Evolutionary conservation across 2,329 filamentous ascomycete species (phyloP), one percentile per base, ranked within the genome.

Genomic region (Hypoxylon sp.): DNA sequence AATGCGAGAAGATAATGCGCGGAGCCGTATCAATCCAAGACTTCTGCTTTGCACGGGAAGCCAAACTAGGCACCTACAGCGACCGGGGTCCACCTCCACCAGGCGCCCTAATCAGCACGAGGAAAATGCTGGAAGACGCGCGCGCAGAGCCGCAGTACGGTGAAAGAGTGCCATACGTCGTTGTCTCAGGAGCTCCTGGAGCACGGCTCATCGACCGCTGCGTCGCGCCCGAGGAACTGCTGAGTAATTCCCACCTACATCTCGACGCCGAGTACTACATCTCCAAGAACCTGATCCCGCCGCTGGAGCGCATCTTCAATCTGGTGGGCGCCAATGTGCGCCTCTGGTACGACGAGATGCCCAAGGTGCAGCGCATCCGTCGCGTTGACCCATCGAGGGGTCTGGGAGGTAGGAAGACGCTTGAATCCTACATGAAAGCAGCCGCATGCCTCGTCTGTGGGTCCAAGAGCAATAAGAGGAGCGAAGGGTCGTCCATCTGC

Each of bases 221-320:
- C 76, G 92, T 99, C 0, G 88, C 93, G 32, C 96, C 96, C 0
- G 94, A 98, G 74, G 90, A 90, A 9, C 83, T 98, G 3, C 85
- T 98, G 1, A 83, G 88, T 58, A 93, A 93, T 71, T 89, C 92
- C 21, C 88, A 95, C 73, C 87, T 91, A 55, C 90, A 93, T 73
- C 86, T 99, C 17, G 96, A 99, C 75, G 91, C 94, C 0, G 94
- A 98, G 73, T 99, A 99, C 80, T 99, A 99, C 82, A 98, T 99
- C 75, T 89, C 87, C 17, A 98, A 98, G 82, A 98, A 98, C 77
- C 78, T 99, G 7, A 97, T 99, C 53, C 96, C 96, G 5, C 96
- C 96, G 0, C 86, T 99, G 0, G 95, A 98, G 79, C 90, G 96
- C 28, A 98, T 99, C 71, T 98, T 99, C 83, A 97, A 96, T 75